These are phyloP conservation scores for Holtermanniella nyarrowii DNA, from an alignment of 768 basidiomycete species.

Conservation along the genomic window DNA sequence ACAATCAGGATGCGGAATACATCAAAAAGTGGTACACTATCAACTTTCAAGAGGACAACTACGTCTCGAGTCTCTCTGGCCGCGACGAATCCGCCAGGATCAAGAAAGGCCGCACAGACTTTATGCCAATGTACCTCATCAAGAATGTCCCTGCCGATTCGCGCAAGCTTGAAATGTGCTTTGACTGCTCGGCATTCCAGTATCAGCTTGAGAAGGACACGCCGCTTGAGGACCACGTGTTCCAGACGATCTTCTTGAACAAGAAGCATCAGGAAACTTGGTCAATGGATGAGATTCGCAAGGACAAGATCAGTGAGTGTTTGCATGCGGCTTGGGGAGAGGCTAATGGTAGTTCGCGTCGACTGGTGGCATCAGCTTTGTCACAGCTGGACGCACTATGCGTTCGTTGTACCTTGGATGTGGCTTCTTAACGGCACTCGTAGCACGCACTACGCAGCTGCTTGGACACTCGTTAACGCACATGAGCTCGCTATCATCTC, in stretches of 20 bases:
- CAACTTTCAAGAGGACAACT: slow-evolving; percentile 33
- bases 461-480: slow-evolving; percentile 44
- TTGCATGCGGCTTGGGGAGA: neutral
- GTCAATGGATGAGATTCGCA: slow-evolving; percentile 41
- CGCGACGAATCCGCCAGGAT: slow-evolving; percentile 40
- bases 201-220: slow-evolving; percentile 35
- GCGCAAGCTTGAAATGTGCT: slow-evolving; percentile 43
- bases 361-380: slow-evolving; percentile 44
- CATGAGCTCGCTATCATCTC: slow-evolving; percentile 41
- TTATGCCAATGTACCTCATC: slow-evolving; percentile 45
- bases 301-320: slow-evolving; percentile 41
- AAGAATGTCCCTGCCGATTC: slow-evolving; percentile 38
- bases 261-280: slow-evolving; percentile 42
- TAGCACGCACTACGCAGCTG: slow-evolving; percentile 40
- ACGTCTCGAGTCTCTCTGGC: slow-evolving; percentile 34
- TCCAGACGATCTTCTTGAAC: slow-evolving; percentile 45
- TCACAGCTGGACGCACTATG: slow-evolving; percentile 40
- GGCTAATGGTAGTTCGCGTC: slow-evolving; percentile 23
- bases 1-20: slow-evolving; percentile 37
- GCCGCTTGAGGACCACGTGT: slow-evolving; percentile 42
- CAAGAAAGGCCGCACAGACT: slow-evolving; percentile 34
- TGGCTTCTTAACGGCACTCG: slow-evolving; percentile 40
- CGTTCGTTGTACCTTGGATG: slow-evolving; percentile 42
- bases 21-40: slow-evolving; percentile 41
- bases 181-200: slow-evolving; percentile 37